Base-by-base conservation (phyloP, 1,284 basidiomycete genomes). In the Marasmius fiardii region DNA sequence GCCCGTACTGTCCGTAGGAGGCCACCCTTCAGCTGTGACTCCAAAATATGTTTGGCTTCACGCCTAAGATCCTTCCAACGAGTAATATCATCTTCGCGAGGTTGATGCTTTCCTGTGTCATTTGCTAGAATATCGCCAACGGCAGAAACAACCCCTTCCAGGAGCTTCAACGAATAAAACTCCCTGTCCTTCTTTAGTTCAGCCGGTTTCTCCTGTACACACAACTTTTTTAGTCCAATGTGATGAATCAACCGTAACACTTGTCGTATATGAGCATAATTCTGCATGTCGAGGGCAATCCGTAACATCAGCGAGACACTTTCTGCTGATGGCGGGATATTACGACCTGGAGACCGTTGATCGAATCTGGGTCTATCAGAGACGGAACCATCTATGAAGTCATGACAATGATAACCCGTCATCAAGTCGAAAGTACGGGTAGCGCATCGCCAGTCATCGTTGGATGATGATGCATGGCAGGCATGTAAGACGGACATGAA, bases 381-480 rank as follows among this genome's bases (percentile, higher is more conserved):
- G 11, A 72, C 67, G 4, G 73, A 65, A n/a, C 74, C 75, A 55
- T 79, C 78, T 65, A 74, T 68, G 64, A 86, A 82, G 59, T 82
- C 80, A 54, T 77, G 71, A 2, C 67, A 64, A 57, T 76, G 75
- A 62, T 80, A 81, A 4, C 86, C 86, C 4, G 85, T 83, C 81
- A 89, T 83, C 58, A 87, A 68, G 59, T 86, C 81, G 65, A 88
- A 86, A 12, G 79, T 71, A 51, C 75, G 74, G 44, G 72, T 66
- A 1, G 85, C 81, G 24, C 74, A 71, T 33, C 67, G 68, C 88
- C 86, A 91, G 68, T 90, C 85, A 16, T 65, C 73, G 39, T 31
- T 31, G 28, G 28, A 31, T 4, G 28, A 31, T 31, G 73, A 73
- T 51, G 78, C 75, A 78, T 81, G 80, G 65, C 86, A 89, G 1